Base-by-base conservation (phyloP, 306 rosid genomes). In the Casuarina equisetifolia region DNA sequence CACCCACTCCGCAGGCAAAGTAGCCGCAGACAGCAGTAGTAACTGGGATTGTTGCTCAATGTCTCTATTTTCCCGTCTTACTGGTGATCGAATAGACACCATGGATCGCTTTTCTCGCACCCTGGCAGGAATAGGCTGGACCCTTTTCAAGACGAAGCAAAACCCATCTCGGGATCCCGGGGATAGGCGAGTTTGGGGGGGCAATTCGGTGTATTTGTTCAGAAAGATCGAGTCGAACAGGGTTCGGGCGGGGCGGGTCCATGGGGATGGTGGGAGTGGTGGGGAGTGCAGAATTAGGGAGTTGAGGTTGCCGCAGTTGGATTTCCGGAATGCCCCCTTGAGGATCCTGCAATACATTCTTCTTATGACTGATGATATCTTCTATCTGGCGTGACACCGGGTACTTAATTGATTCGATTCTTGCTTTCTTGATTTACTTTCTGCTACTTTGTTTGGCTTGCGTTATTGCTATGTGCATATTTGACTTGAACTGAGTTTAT, bases 281-380 rank as follows among this genome's bases (percentile, higher is more conserved):
- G 88, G 88, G 43, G 84, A 82, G 3, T 87, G 79, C 19, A 84
- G 93, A 75, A 78, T 87, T 3, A 82, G 91, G 78, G 93, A 89
- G 70, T 59, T 89, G 77, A 89, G 90, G 55, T 73, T 90, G 82
- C 94, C 94, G 0, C 81, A 81, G 13, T 83, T 90, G 86, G 90
- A 90, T 81, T 90, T 90, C 72, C 75, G 84, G 51, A 90, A 90
- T 83, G 90, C 92, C 35, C 94, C 94, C 73, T 53, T 90, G 81
- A 67, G 88, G 82, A 90, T 90, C 79, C 83, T 90, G 90, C 94
- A 90, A 86, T 90, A 90, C 88, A 86, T 90, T 84, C 82, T 90
- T 77, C 85, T 90, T 61, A 90, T 90, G 90, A 90, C 94, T 10
- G 92, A 84, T 84, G 88, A 88, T 6, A 66, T 84, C 13, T 83